phyloP scores from a whole-genome alignment of 2,329 filamentous ascomycete species.

The Pestalotiopsis sp. region DNA sequence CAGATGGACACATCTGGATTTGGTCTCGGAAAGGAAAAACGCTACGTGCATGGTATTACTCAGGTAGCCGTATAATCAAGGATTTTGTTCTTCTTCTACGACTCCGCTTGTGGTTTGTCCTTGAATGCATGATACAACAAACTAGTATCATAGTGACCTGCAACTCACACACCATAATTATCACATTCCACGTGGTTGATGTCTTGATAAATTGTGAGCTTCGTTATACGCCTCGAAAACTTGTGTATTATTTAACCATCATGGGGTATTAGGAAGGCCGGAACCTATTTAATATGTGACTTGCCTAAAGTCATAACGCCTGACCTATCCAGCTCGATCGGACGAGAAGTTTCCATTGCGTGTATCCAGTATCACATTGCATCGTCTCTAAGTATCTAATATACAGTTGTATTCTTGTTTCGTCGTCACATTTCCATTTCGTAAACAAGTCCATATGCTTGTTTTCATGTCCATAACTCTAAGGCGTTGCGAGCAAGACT shows the following conservation, averaged over 20 bases:
- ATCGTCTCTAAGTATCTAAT: neutral
- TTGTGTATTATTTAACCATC: too few species aligned
- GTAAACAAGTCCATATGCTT: neutral
- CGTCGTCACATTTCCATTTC: conserved; percentile 8
- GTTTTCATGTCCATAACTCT: neutral
- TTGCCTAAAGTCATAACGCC: too few species aligned
- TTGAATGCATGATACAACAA: neutral
- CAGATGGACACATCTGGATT: neutral
- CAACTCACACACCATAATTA: too few species aligned
- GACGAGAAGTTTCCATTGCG: neutral
- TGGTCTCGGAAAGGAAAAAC: neutral
- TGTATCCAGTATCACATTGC: neutral
- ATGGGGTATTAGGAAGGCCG: too few species aligned
- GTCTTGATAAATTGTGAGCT: too few species aligned
- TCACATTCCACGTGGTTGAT: too few species aligned
- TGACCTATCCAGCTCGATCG: neutral
- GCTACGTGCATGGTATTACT: neutral
- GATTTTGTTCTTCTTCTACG: neutral
- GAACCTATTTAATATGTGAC: too few species aligned
- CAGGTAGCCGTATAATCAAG: neutral
- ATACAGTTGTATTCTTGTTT: neutral
- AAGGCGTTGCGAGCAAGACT: neutral
- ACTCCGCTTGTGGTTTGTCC: neutral
- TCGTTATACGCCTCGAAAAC: too few species aligned
- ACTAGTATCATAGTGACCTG: neutral